Evolutionary conservation across 495 filamentous ascomycete genomes (phyloP), one percentile per base, ranked within the genome.

Genomic region (Articulospora tetracladia): DNA sequence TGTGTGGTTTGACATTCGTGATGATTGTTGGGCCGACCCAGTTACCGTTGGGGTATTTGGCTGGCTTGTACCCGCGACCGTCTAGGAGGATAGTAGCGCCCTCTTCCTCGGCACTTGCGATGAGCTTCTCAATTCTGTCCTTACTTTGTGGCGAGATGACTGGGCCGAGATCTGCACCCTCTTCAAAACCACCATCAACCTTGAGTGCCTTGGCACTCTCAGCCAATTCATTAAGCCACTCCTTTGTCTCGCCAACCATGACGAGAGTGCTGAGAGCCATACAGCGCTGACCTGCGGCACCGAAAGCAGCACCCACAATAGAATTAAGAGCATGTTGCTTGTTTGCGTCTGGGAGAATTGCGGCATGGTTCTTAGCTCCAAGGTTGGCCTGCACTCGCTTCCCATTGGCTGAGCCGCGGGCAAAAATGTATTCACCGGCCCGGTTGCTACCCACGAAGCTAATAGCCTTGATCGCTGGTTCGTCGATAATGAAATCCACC

Each of bases 321-420:
- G 93, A 90, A 71, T 97, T 97, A 57, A 99, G 76, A 59, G 95
- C 87, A 27, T 97, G 93, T 76, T 98, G 97, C 84, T 97, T 97
- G 79, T 97, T 97, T 77, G 88, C 90, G 78, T 99, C 94, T 1
- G 95, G 94, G 61, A 98, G 82, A 23, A 99, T 86, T 28, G 91
- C 90, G 24, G 93, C 93, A 72, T 99, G 94, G 81, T 99, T 99
- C 84, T 99, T 99, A 46, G 94, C 94, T 23, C 94, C 94, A 55
- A 99, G 76, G 73, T 99, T 99, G 68, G 94, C 94, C 76, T 99
- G 94, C n/a, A 97, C 93, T 66, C 84, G 80, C 73, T 87, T 87
- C 52, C 94, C 94, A 68, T 97, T 93, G 63, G 93, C 93, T 8
- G 92, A 95, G 20, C 84, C 95, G 51, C 93, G 88, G 49, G 83